phyloP scores from a whole-genome alignment of 345 rosid species.

The Ceriops zippeliana region DNA sequence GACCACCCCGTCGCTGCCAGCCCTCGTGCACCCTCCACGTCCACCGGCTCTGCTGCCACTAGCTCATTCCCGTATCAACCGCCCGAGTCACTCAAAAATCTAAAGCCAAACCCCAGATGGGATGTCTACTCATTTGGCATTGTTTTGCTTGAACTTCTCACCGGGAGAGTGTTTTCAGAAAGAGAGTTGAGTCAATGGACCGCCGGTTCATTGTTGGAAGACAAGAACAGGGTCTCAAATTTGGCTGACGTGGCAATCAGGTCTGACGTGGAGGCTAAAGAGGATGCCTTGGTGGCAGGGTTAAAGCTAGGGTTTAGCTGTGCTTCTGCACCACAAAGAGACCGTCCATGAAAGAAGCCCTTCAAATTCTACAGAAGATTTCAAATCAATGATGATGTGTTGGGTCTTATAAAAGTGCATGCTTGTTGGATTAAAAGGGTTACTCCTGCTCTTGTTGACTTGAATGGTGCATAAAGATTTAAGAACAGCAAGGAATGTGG shows the following conservation, averaged over 20 bases:
- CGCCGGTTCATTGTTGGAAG: constrained; percentile 37
- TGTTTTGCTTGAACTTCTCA: constrained; percentile 68
- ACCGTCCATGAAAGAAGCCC: constrained; percentile 81
- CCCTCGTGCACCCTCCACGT: background rate
- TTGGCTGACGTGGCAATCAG: constrained; percentile 55
- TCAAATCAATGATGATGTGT: constrained; percentile 13
- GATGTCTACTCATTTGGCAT: constrained; percentile 81
- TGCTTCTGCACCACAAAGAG: constrained; percentile 66
- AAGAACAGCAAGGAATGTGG: background rate
- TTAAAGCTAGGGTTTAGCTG: constrained; percentile 72
- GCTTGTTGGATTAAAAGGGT: constrained; percentile 27
- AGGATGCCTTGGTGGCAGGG: constrained; percentile 51
- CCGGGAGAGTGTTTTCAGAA: constrained; percentile 53
- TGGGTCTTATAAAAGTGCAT: constrained; percentile 26
- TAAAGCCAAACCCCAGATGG: constrained; percentile 68
- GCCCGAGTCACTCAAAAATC: constrained; percentile 56
- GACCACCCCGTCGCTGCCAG: constrained; percentile 18
- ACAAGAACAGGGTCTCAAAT: constrained; percentile 45
- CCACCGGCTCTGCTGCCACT: constrained; percentile 18
- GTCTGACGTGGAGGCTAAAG: constrained; percentile 49
- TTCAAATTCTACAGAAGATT: constrained; percentile 61
- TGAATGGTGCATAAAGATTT: constrained; percentile 2
- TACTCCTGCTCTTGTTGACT: constrained; percentile 27
- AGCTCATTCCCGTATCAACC: constrained; percentile 47
- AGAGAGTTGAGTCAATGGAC: constrained; percentile 55